These are phyloP conservation scores for Chlamydomonas incerta DNA, from an alignment of 139 green algal genomes.

Conservation along the genomic window DNA sequence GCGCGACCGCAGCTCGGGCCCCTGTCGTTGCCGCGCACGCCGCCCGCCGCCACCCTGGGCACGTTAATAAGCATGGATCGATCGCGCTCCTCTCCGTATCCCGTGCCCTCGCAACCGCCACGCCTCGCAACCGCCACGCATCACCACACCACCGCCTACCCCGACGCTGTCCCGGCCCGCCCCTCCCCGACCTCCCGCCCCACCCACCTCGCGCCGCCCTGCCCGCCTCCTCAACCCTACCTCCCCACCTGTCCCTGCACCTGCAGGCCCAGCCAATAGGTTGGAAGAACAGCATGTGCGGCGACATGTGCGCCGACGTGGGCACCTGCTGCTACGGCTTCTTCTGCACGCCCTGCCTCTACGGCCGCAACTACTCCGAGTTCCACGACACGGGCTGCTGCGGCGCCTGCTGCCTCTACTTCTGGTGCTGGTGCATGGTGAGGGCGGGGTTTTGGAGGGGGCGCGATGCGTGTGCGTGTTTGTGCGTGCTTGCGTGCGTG, in stretches of 20 bases:
- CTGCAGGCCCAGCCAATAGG: background rate
- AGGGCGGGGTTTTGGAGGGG: background rate
- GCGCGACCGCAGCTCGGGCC: too few species aligned
- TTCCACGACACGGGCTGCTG: conserved; percentile 4
- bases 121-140: too few species aligned
- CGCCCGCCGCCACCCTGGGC: too few species aligned
- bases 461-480: background rate
- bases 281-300: background rate
- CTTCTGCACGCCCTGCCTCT: conserved; percentile 12
- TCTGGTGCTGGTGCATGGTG: conserved; percentile 24
- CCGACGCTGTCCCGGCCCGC: too few species aligned
- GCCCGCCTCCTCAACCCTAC: background rate
- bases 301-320: background rate
- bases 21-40: too few species aligned
- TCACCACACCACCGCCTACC: too few species aligned
- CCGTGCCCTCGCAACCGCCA: too few species aligned
- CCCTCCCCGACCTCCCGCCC: too few species aligned
- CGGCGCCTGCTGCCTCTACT: conserved; percentile 31
- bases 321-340: background rate
- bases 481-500: background rate
- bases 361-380: conserved; percentile 5
- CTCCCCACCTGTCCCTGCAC: too few species aligned
- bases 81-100: too few species aligned
- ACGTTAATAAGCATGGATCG: too few species aligned
- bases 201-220: too few species aligned